These are phyloP conservation scores for Clitocybe nebularis DNA, from an alignment of 1,284 basidiomycete genomes.

Conservation along the genomic window DNA sequence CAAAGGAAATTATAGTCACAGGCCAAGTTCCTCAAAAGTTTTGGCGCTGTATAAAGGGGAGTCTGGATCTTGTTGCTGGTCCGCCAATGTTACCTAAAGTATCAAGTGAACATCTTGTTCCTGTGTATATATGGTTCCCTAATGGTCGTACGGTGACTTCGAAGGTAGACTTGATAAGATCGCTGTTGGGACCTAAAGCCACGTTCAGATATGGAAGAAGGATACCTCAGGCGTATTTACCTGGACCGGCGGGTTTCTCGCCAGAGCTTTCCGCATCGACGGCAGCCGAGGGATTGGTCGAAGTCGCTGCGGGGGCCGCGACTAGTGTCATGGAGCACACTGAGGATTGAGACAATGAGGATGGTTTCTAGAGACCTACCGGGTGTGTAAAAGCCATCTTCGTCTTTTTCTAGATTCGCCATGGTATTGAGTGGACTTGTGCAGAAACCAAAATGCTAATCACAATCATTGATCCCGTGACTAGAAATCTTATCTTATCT, in stretches of 20 bases:
- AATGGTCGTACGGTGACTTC: slow-evolving; percentile 59
- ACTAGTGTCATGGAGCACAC: too few species aligned
- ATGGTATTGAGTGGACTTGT: slow-evolving; percentile 9
- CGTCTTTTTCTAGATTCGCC: slow-evolving; percentile 59
- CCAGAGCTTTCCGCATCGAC: slow-evolving; percentile 13
- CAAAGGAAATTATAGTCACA: slow-evolving; percentile 51
- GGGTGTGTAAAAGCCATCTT: slow-evolving; percentile 69
- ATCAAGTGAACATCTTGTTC: not conserved
- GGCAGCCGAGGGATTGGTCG: too few species aligned
- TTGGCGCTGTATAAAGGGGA: slow-evolving; percentile 94
- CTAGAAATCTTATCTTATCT: slow-evolving; percentile 17
- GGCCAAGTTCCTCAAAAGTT: slow-evolving; percentile 90
- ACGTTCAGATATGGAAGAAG: not conserved
- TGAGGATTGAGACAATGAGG: slow-evolving; percentile 4
- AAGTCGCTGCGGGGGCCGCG: slow-evolving; percentile 15
- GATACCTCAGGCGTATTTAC: slow-evolving; percentile 11
- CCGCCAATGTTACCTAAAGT: slow-evolving; percentile 88
- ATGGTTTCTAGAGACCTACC: slow-evolving; percentile 25
- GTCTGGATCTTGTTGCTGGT: slow-evolving; percentile 95
- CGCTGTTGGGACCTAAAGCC: slow-evolving; percentile 33
- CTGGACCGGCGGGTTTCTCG: slow-evolving; percentile 19
- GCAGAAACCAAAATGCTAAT: slow-evolving; percentile 4
- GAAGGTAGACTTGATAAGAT: slow-evolving; percentile 70
- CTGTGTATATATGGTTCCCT: slow-evolving; percentile 4
- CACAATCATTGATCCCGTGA: slow-evolving; percentile 2